Percentiles rank a stretch among this genome's conserved stretches.
These are phyloP conservation scores for Monosporascus sp. DNA, from an alignment of 2,329 filamentous ascomycete species.

Conservation along the genomic window DNA sequence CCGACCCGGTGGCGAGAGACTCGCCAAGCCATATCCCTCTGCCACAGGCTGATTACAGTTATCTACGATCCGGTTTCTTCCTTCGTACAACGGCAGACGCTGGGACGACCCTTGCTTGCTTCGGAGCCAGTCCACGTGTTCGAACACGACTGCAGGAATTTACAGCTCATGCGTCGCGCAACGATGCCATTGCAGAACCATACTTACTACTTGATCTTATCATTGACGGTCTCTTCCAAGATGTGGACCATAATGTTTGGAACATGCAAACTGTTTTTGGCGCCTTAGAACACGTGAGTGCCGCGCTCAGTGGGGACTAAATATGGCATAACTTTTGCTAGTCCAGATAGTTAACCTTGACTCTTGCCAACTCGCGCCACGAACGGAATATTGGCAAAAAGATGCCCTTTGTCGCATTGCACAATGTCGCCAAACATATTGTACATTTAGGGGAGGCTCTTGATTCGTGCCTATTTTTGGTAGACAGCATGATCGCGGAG, in stretches of 20 bases:
- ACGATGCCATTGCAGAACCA: constrained; percentile 8
- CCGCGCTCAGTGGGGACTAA: not conserved
- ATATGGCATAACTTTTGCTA: not conserved
- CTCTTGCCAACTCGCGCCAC: not conserved
- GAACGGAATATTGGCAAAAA: not conserved
- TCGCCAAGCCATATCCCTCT: not conserved
- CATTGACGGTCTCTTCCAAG: constrained; percentile 15
- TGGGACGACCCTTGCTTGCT: constrained; percentile 11
- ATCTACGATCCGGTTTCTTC: constrained; percentile 12
- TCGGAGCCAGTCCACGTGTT: constrained; percentile 5
- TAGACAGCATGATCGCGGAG: constrained; percentile 1
- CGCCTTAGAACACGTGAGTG: constrained; percentile 12
- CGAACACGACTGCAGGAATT: not conserved
- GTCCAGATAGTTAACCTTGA: constrained; percentile 1
- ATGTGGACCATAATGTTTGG: constrained; percentile 15
- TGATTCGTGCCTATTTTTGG: constrained; percentile 9
- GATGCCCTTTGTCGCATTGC: constrained; percentile 15
- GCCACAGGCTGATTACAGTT: constrained; percentile 10
- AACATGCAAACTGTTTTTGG: constrained; percentile 12
- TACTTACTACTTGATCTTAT: constrained; percentile 14
- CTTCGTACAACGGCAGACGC: constrained; percentile 2
- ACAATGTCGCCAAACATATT: constrained; percentile 18
- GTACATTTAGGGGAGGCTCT: constrained; percentile 13
- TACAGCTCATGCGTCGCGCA: constrained; percentile 1
- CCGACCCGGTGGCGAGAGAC: not conserved